Base-by-base conservation (phyloP, 2,329 filamentous ascomycete species). In the Chrysosporium keratinophilum region DNA sequence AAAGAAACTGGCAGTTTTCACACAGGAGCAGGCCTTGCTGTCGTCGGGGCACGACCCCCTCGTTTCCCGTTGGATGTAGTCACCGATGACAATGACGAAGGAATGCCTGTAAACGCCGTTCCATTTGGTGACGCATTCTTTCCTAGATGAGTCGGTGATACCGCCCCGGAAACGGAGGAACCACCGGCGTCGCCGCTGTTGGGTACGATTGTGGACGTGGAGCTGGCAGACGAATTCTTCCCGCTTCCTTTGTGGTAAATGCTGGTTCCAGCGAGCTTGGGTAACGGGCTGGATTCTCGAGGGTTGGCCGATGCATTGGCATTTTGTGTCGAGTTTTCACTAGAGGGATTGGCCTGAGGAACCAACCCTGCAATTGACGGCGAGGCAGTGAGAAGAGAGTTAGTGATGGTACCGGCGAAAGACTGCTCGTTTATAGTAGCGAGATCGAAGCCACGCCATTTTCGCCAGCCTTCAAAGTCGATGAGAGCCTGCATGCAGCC, bases 401-500 rank as follows among this genome's bases (percentile, higher is more conserved):
- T 31, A 34, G 31, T 42, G 33, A 44, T 51, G 6, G 17, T 51
- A 2, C 20, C 17, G n/a, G 31, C 17, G 14, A 14, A 7, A 20
- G 15, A n/a, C 10, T 43, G 39, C 0, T 19, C 42, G 14, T 9
- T 14, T 2, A 7, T 39, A 3, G 50, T 6, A 5, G 15, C 3
- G 31, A 17, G 23, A n/a, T 52, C 50, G 31, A 87, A 91, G 64
- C 93, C 87, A 69, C 95, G 95, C 93, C 93, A 98, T 69, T 88
- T 88, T 53, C 90, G 82, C 93, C 93, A 98, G 57, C 93, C 93
- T 67, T 97, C 91, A 67, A 93, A 97, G 73, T 98, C 93, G 64
- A 98, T 97, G 20, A 98, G 78, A 9, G 93, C 93, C 74, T 97
- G 93, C 93, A 98, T 98, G 74, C 93, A 97, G 54, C 93, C 93